Conservation (phyloP, 805 yeast genomes). For the Sugiyamaella mastotermitis region DNA sequence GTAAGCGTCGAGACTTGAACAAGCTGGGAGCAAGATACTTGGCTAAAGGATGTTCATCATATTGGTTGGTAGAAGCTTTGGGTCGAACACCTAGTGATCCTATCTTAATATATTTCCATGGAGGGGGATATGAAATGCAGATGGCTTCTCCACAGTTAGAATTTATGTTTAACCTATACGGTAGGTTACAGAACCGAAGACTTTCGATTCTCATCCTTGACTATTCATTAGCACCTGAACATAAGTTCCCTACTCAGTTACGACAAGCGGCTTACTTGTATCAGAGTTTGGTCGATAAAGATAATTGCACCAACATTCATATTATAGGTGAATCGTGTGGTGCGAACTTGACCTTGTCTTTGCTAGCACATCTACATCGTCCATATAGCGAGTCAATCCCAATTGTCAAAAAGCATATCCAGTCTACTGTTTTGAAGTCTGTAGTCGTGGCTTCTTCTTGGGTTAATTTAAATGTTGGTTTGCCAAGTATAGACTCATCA, state of each 20-base stretch:
- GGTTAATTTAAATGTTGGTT: conserved; percentile 8
- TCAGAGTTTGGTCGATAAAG: conserved; percentile 7
- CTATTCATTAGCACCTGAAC: conserved; percentile 12
- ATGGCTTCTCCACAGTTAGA: not conserved
- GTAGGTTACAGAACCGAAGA: conserved; percentile 4
- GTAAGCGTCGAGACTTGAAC: too few species aligned
- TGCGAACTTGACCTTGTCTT: conserved; percentile 10
- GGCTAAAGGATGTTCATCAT: not conserved
- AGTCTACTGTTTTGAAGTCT: conserved; percentile 2
- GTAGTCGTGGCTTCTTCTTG: conserved; percentile 13
- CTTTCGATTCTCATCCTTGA: conserved; percentile 13
- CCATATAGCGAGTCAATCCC: too few species aligned
- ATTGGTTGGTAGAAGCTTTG: conserved; percentile 13
- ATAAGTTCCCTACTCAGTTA: conserved; percentile 11
- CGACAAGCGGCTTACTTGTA: conserved; percentile 8
- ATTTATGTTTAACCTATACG: conserved; percentile 4
- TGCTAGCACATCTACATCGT: conserved; percentile 11
- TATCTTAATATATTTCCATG: conserved; percentile 14
- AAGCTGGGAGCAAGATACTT: not conserved
- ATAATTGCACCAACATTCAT: conserved; percentile 5
- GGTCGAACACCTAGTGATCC: conserved; percentile 15
- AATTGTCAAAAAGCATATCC: not conserved
- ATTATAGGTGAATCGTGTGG: conserved; percentile 16
- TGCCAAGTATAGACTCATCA: conserved; percentile 6
- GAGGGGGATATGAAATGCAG: conserved; percentile 14